Percentiles rank a stretch among this genome's conserved stretches.
phyloP scores from a whole-genome alignment of 306 rosid genomes.

The Cercis canadensis region DNA sequence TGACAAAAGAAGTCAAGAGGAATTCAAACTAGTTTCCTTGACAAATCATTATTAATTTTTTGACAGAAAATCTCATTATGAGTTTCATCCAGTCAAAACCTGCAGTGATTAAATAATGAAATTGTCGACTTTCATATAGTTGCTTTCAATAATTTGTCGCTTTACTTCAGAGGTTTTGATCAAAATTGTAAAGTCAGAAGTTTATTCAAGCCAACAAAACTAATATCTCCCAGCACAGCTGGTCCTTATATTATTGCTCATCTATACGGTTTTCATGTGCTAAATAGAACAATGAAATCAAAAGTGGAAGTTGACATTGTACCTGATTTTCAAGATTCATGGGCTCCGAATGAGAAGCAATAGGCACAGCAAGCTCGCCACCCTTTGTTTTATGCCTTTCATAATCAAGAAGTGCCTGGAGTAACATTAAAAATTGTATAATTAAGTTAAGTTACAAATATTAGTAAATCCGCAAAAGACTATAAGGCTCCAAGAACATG shows the following conservation, averaged over 20 bases:
- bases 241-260: constrained; percentile 27
- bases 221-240: neutral
- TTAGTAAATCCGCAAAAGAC: neutral
- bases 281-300: neutral
- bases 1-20: constrained; percentile 12
- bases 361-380: constrained; percentile 72
- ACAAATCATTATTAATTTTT: neutral
- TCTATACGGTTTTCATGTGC: neutral
- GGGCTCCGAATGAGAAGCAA: constrained; percentile 77
- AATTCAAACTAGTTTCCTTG: constrained; percentile 27
- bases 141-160: neutral
- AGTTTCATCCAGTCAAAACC: constrained; percentile 7
- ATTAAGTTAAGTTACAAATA: constrained; percentile 12
- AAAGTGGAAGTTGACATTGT: constrained; percentile 18
- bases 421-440: constrained; percentile 30
- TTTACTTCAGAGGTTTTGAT: neutral
- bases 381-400: constrained; percentile 85
- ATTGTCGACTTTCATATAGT: neutral
- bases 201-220: constrained; percentile 4
- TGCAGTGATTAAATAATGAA: constrained; percentile 11
- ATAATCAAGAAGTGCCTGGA: constrained; percentile 96
- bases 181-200: neutral
- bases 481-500: constrained; percentile 7
- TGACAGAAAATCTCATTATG: constrained; percentile 7
- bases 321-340: constrained; percentile 80